Conservation (phyloP, 192 early-diverging fungal species). For the Blastocladiella britannica region DNA sequence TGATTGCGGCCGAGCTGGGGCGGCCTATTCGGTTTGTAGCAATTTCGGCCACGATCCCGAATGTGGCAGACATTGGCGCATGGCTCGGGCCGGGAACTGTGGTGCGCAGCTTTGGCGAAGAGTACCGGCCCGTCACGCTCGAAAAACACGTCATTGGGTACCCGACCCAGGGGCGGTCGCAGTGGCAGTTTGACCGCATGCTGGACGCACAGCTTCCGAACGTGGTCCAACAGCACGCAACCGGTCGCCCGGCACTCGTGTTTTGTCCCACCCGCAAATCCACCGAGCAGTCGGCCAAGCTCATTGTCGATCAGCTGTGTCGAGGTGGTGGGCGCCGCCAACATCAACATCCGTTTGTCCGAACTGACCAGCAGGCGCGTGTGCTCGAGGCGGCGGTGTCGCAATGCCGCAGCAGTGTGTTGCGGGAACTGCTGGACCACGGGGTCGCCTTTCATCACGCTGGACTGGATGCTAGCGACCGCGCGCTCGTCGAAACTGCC, state of each 20-base stretch:
- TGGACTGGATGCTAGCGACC: constrained; percentile 22
- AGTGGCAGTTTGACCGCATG: constrained; percentile 31
- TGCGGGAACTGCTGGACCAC: constrained; percentile 23
- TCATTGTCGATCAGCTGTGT: constrained; percentile 9
- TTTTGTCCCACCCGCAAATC: constrained; percentile 24
- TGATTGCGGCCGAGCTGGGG: constrained; percentile 12
- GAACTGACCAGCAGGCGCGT: constrained; percentile 6
- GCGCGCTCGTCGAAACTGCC: constrained; percentile 21
- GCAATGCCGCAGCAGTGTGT: neutral
- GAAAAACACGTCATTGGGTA: constrained; percentile 27
- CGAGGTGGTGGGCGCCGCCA: too few relatives aligned
- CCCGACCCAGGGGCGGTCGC: constrained; percentile 9
- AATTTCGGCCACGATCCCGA: constrained; percentile 45
- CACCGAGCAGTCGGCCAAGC: constrained; percentile 14
- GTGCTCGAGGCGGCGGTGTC: neutral
- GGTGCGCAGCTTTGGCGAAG: constrained; percentile 51
- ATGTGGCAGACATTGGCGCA: constrained; percentile 39
- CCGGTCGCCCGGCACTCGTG: constrained; percentile 12
- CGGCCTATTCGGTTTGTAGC: constrained; percentile 28
- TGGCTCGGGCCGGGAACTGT: constrained; percentile 25
- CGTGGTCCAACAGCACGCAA: constrained; percentile 13
- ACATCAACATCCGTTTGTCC: too few relatives aligned
- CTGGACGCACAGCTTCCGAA: constrained; percentile 26
- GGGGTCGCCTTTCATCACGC: constrained; percentile 52
- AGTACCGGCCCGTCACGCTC: constrained; percentile 41